Evolutionary conservation across 257 asterid genomes (phyloP).

Genomic region (Nicotiana paniculata): DNA sequence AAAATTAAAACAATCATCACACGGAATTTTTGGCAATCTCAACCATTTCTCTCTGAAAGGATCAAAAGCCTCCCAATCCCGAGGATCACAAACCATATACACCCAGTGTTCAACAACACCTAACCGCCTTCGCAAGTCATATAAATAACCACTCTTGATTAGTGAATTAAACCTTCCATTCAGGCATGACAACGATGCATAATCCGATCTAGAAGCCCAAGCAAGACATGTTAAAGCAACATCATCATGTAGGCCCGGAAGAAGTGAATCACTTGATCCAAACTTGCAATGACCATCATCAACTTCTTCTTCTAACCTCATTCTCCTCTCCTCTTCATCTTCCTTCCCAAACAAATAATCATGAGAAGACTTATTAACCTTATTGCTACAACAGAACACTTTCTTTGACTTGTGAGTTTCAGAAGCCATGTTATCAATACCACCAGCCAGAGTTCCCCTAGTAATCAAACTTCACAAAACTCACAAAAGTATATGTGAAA

Average conservation of each 20-base stretch:
- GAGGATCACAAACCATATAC: constrained; percentile 83
- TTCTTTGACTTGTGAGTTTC: not conserved
- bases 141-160: constrained; percentile 54
- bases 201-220: constrained; percentile 11
- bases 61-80: constrained; percentile 94
- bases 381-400: not conserved
- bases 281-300: not conserved
- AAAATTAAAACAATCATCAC: constrained; percentile 74
- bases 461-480: not conserved
- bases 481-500: not conserved
- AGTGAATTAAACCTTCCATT: constrained; percentile 47
- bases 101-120: constrained; percentile 75
- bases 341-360: not conserved
- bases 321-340: not conserved
- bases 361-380: not conserved
- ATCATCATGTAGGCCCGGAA: constrained; percentile 8
- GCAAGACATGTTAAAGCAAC: constrained; percentile 4
- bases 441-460: not conserved
- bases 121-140: constrained; percentile 66
- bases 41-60: constrained; percentile 68
- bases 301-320: constrained; percentile 1
- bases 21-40: constrained; percentile 72
- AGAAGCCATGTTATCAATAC: not conserved
- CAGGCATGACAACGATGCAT: constrained; percentile 56
- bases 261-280: constrained; percentile 5